phyloP scores from a whole-genome alignment of 1,284 basidiomycete species.

The Trametes versicolor region DNA sequence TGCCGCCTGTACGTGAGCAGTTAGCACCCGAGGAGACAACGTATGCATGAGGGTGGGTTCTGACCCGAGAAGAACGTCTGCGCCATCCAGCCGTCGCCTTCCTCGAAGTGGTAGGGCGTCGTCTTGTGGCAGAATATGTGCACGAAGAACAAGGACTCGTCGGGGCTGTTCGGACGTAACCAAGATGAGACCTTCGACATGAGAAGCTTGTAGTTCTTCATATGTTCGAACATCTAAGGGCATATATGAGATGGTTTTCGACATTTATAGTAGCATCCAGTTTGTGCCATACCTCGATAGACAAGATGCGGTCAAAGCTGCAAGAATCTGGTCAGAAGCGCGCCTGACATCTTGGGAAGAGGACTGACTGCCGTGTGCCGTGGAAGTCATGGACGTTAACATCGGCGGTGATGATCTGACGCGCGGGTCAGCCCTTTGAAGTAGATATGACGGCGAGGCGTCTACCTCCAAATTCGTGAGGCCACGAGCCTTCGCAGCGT shows the following conservation, averaged over 20 bases:
- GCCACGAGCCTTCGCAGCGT: conserved; percentile 59
- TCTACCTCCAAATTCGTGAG: conserved; percentile 66
- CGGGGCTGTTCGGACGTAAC: conserved; percentile 59
- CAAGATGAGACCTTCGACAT: conserved; percentile 76
- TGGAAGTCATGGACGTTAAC: conserved; percentile 75
- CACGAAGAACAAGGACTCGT: conserved; percentile 69
- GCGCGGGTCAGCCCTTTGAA: background rate
- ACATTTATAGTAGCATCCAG: too few species aligned
- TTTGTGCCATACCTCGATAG: conserved; percentile 64
- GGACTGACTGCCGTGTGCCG: conserved; percentile 55
- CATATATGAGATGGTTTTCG: background rate
- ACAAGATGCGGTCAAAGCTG: conserved; percentile 80
- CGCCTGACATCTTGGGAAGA: background rate
- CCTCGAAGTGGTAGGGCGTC: conserved; percentile 79
- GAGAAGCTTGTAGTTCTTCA: conserved; percentile 80
- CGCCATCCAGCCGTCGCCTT: conserved; percentile 82
- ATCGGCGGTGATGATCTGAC: conserved; percentile 75
- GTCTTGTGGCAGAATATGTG: conserved; percentile 81
- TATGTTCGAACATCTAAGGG: conserved; percentile 81
- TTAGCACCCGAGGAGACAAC: conserved; percentile 23
- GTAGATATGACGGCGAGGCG: conserved; percentile 6
- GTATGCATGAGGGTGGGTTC: too few species aligned
- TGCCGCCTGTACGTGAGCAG: conserved; percentile 54
- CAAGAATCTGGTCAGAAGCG: background rate
- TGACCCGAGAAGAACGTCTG: conserved; percentile 80